Conservation (phyloP, 495 filamentous ascomycete species). For the Xylona heveae region DNA sequence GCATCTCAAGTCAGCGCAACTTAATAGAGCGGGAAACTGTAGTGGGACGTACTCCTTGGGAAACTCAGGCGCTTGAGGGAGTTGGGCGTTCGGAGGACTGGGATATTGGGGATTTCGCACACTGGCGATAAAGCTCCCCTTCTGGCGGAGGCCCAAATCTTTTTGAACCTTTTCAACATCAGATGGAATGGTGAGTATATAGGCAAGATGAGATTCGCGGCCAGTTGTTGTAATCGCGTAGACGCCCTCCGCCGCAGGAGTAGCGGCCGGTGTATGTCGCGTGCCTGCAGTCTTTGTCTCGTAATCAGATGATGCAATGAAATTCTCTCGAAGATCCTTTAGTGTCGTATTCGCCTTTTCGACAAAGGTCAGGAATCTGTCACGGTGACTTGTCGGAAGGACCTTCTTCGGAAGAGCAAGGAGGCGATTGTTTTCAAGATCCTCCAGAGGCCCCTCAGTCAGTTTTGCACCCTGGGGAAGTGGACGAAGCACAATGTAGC, state of each 20-base stretch:
- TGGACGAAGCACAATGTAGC: conserved; percentile 66
- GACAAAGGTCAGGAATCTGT: conserved; percentile 67
- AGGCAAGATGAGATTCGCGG: conserved; percentile 53
- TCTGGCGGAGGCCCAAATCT: conserved; percentile 47
- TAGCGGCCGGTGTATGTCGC: conserved; percentile 47
- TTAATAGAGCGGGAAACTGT: conserved; percentile 1
- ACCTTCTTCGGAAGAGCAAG: conserved; percentile 74
- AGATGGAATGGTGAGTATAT: conserved; percentile 61
- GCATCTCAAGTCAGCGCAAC: conserved; percentile 2
- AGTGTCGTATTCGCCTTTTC: conserved; percentile 52
- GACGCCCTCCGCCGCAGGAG: conserved; percentile 64
- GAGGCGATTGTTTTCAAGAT: conserved; percentile 44
- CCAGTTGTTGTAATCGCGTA: conserved; percentile 64
- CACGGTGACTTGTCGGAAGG: conserved; percentile 45
- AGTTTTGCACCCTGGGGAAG: conserved; percentile 47
- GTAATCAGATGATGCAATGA: conserved; percentile 46
- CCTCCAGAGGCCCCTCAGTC: conserved; percentile 36
- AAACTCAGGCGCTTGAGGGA: conserved; percentile 50
- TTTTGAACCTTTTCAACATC: conserved; percentile 51
- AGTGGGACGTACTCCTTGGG: conserved; percentile 37
- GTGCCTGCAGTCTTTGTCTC: conserved; percentile 55
- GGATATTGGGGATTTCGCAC: conserved; percentile 60
- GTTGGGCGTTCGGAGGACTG: conserved; percentile 35
- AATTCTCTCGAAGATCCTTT: conserved; percentile 48
- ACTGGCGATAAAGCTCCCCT: conserved; percentile 60